Evolutionary conservation across 192 early-diverging fungal genomes (phyloP).

Genomic region (Backusella parvicylindrica): DNA sequence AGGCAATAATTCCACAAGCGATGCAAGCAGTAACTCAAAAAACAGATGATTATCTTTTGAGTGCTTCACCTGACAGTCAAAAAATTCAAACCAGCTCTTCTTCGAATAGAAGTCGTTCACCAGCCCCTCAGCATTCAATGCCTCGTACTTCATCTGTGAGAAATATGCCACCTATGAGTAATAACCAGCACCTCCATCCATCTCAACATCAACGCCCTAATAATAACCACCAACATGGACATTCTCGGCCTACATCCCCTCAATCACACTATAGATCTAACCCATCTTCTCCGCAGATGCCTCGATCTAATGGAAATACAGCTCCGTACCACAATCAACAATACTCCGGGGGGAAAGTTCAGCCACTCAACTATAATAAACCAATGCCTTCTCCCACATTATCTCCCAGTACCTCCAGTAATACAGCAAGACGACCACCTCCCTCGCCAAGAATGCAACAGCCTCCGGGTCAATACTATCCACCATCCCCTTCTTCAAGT

Average conservation of each 20-base stretch:
- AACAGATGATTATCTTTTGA: constrained; percentile 12
- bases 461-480: neutral
- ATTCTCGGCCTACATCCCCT: neutral
- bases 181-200: neutral
- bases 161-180: neutral
- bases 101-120: neutral
- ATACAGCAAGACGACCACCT: constrained; percentile 11
- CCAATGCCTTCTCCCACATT: constrained; percentile 9
- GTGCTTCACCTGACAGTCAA: neutral
- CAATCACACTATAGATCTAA: neutral
- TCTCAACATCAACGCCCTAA: neutral
- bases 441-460: neutral
- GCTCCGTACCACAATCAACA: neutral
- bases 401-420: constrained; percentile 1
- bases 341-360: neutral
- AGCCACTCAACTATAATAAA: neutral
- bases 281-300: neutral
- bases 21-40: constrained; percentile 30
- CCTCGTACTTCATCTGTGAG: constrained; percentile 11
- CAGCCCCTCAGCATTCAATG: neutral
- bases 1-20: constrained; percentile 18
- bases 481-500: constrained; percentile 12
- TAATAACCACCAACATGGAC: neutral
- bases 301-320: neutral
- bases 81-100: neutral